These are phyloP conservation scores for Pseudoturritis turrita DNA, from an alignment of 345 rosid genomes.

Conservation along the genomic window DNA sequence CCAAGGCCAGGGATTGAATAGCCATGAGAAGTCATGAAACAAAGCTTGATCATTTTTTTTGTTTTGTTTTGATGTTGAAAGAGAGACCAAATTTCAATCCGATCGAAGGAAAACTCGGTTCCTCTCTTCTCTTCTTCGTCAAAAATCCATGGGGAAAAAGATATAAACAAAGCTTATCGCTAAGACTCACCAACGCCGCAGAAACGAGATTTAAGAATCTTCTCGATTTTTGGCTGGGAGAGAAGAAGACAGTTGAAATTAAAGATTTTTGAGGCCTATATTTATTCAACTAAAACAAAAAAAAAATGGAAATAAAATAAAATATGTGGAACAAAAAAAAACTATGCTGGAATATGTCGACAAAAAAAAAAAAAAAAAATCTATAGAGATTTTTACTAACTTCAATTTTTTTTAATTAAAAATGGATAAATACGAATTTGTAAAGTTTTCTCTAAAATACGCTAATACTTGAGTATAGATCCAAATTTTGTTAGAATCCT, in stretches of 20 bases:
- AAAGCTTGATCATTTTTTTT: constrained; percentile 49
- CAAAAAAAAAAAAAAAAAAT: background rate
- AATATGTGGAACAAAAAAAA: too few relatives aligned
- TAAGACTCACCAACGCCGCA: constrained; percentile 22
- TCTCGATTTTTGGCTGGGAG: constrained; percentile 25
- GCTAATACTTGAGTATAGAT: too few relatives aligned
- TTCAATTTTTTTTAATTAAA: too few relatives aligned
- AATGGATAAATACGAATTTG: background rate
- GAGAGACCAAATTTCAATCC: constrained; percentile 33
- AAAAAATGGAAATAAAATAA: too few relatives aligned
- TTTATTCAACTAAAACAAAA: background rate
- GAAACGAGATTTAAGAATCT: constrained; percentile 32
- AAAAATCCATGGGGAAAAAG: constrained; percentile 10
- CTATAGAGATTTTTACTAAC: too few relatives aligned
- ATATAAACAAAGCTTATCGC: constrained; percentile 26
- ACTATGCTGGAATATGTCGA: too few relatives aligned
- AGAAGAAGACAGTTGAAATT: constrained; percentile 25
- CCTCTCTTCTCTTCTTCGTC: constrained; percentile 2
- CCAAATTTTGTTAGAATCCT: background rate
- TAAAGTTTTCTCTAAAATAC: background rate
- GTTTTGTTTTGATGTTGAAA: background rate
- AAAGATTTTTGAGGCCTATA: constrained; percentile 10
- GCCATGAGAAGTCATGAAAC: constrained; percentile 63
- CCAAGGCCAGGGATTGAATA: constrained; percentile 45
- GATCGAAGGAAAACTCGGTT: constrained; percentile 2